A percentile compares a stretch with the other conserved stretches of the same genome.
phyloP scores from a whole-genome alignment of 352 stramenopile species.

The Globisporangium irregulare region DNA sequence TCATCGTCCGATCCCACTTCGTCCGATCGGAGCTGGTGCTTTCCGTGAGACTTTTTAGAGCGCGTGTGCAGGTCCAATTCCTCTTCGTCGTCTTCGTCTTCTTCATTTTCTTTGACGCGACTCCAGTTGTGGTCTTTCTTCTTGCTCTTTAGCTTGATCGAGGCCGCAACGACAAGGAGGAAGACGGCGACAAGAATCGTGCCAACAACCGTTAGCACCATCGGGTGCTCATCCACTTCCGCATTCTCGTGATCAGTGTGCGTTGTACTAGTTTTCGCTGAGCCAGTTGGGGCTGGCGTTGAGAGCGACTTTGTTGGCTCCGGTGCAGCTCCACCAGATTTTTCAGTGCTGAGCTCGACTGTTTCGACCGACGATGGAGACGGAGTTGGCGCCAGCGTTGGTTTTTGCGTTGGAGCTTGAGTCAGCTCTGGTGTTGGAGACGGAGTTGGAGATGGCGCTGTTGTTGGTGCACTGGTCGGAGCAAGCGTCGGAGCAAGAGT shows the following conservation, averaged over 20 bases:
- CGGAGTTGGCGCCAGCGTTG: constrained; percentile 5
- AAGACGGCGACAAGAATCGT: constrained; percentile 71
- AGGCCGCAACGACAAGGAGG: constrained; percentile 57
- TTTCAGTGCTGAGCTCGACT: constrained; percentile 1
- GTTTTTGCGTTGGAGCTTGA: not conserved
- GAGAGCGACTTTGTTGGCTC: not conserved
- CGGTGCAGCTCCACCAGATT: not conserved
- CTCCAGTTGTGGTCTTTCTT: constrained; percentile 61
- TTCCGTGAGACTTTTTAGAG: constrained; percentile 25
- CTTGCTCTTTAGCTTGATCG: constrained; percentile 57
- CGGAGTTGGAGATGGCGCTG: not conserved
- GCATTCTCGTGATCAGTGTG: constrained; percentile 24
- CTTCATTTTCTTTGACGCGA: constrained; percentile 64
- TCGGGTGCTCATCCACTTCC: constrained; percentile 41
- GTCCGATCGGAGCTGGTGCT: constrained; percentile 33
- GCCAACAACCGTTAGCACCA: constrained; percentile 75
- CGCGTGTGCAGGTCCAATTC: constrained; percentile 27
- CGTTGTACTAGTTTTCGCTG: constrained; percentile 13
- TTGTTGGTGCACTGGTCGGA: not conserved
- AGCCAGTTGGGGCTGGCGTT: constrained; percentile 12
- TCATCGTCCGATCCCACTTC: constrained; percentile 23
- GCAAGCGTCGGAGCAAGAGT: constrained; percentile 1
- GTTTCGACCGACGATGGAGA: not conserved
- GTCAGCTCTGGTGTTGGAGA: constrained; percentile 15
- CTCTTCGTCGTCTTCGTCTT: constrained; percentile 66